Conservation (phyloP, 2,329 filamentous ascomycete species). For the Diplodia mutila region DNA sequence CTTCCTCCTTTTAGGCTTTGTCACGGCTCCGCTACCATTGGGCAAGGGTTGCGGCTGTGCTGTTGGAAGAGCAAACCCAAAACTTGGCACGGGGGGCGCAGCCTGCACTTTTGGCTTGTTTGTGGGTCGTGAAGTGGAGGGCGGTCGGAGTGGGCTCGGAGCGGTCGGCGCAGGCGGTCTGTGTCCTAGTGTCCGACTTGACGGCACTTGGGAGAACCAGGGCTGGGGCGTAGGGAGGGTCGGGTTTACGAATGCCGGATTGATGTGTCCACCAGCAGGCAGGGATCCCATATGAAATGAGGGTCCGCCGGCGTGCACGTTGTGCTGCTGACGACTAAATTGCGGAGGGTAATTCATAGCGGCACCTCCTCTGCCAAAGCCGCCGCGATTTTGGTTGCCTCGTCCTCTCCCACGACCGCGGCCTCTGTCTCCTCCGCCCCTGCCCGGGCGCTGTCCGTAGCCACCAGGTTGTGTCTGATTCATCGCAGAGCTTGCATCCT, state of each 20-base stretch:
- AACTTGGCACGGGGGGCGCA: slow-evolving; percentile 41
- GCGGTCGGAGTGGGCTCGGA: background rate
- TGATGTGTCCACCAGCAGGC: slow-evolving; percentile 27
- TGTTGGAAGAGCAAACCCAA: slow-evolving; percentile 39
- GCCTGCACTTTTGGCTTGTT: slow-evolving; percentile 16
- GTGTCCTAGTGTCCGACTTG: background rate
- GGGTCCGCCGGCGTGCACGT: background rate
- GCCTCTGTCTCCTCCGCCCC: slow-evolving; percentile 27
- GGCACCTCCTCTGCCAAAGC: slow-evolving; percentile 6
- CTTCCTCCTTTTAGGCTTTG: slow-evolving; percentile 68
- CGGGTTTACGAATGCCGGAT: slow-evolving; percentile 28
- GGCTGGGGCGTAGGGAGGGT: background rate
- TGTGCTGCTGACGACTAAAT: background rate
- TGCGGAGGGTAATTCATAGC: background rate
- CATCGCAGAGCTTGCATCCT: slow-evolving; percentile 34
- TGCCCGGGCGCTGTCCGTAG: slow-evolving; percentile 11
- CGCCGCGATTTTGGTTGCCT: slow-evolving; percentile 29
- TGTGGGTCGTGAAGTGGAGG: background rate
- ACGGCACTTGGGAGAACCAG: background rate
- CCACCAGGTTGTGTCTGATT: slow-evolving; percentile 33
- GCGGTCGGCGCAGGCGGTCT: background rate
- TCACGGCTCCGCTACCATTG: background rate
- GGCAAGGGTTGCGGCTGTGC: background rate
- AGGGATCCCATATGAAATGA: slow-evolving; percentile 1
- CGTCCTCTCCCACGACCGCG: slow-evolving; percentile 38